Evolutionary conservation across 2,329 filamentous ascomycete genomes (phyloP).

Genomic region (Blastomyces parvus): DNA sequence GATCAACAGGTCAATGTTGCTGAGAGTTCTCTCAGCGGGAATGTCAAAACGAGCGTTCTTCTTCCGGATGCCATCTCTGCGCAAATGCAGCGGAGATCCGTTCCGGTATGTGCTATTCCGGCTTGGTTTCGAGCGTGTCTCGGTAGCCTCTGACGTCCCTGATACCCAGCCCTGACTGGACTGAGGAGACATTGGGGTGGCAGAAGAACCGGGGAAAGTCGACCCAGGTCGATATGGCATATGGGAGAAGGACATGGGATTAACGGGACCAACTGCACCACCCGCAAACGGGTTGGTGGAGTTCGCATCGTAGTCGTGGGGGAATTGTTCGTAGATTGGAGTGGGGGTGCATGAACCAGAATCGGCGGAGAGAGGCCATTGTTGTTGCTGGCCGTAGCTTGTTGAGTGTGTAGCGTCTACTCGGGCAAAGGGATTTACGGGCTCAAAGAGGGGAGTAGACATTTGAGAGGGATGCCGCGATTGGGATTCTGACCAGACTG

Average conservation of each 20-base stretch:
- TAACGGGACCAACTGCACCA: slow-evolving; percentile 34
- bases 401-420: slow-evolving; percentile 21
- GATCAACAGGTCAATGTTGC: slow-evolving; percentile 92
- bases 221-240: slow-evolving; percentile 41
- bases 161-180: slow-evolving; percentile 50
- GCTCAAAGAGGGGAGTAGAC: slow-evolving; percentile 40
- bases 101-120: slow-evolving; percentile 60
- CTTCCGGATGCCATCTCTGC: slow-evolving; percentile 88
- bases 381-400: slow-evolving; percentile 29
- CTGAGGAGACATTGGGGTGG: slow-evolving; percentile 52
- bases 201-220: slow-evolving; percentile 38
- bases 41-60: slow-evolving; percentile 99
- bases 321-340: slow-evolving; percentile 57
- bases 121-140: slow-evolving; percentile 44
- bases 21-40: slow-evolving; percentile 81
- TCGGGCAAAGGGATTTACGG: slow-evolving; percentile 34
- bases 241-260: slow-evolving; percentile 29
- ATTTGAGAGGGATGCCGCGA: slow-evolving; percentile 35
- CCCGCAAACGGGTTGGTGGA: slow-evolving; percentile 33
- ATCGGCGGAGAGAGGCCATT: slow-evolving; percentile 56
- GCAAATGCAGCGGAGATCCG: slow-evolving; percentile 63
- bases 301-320: slow-evolving; percentile 42
- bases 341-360: slow-evolving; percentile 68
- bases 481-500: slow-evolving; percentile 41
- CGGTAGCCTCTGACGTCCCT: slow-evolving; percentile 39